Percentiles rank a stretch among this genome's conserved stretches.
Conservation (phyloP, 352 stramenopile species). For the Globisporangium echinulatum region DNA sequence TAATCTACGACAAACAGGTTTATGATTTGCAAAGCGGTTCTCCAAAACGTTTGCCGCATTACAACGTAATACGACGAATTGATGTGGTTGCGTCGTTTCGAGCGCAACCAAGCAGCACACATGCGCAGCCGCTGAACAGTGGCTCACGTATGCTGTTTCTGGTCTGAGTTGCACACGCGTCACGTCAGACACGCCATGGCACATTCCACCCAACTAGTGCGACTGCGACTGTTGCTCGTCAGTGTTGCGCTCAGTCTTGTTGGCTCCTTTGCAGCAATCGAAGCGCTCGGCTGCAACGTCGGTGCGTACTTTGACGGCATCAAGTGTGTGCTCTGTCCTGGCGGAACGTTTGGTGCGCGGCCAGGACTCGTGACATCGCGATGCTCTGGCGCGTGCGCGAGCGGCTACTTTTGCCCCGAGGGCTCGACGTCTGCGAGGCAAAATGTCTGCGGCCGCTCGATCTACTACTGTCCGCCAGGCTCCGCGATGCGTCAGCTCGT, state of each 20-base stretch:
- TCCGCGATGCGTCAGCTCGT: conserved; percentile 36
- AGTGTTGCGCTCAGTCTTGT: background rate
- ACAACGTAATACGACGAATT: no score
- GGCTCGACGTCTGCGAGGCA: conserved; percentile 51
- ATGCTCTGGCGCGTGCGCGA: conserved; percentile 44
- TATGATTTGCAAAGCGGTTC: no score
- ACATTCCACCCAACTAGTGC: background rate
- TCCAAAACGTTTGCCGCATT: no score
- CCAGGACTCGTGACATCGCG: conserved; percentile 25
- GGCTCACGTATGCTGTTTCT: no score
- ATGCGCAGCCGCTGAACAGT: no score
- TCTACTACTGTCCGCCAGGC: conserved; percentile 51
- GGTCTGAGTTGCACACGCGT: background rate
- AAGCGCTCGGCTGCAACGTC: conserved; percentile 29
- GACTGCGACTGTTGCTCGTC: background rate
- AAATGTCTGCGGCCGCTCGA: conserved; percentile 38
- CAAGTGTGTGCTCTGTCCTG: conserved; percentile 40
- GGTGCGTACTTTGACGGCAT: conserved; percentile 37
- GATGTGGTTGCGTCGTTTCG: no score
- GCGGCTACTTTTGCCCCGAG: conserved; percentile 49
- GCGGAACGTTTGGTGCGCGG: conserved; percentile 33
- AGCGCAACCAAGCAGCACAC: no score
- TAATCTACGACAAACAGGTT: no score
- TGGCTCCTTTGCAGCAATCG: background rate
- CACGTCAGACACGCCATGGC: background rate